Conservation (phyloP, 2,329 filamentous ascomycete genomes). For the Aspergillus tamarii region DNA sequence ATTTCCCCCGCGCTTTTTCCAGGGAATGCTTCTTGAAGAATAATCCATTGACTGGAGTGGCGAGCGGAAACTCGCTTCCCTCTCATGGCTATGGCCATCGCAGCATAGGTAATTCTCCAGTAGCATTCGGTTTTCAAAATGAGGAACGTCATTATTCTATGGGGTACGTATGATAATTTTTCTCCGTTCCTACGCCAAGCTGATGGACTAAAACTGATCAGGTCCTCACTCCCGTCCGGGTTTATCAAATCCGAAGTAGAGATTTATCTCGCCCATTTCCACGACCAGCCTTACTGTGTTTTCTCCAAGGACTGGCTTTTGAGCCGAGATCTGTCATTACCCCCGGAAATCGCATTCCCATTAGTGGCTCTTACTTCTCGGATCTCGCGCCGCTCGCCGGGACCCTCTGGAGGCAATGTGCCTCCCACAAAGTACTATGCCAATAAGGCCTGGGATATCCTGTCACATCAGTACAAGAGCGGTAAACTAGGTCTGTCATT, state of each 20-base stretch:
- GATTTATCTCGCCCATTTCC: constrained; percentile 25
- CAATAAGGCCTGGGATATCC: constrained; percentile 25
- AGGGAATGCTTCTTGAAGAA: constrained; percentile 19
- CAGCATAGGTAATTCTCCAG: background rate
- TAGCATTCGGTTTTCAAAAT: background rate
- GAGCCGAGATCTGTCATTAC: constrained; percentile 14
- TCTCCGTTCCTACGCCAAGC: background rate
- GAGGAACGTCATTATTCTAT: background rate
- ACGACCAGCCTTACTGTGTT: constrained; percentile 31
- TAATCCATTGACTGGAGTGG: constrained; percentile 1
- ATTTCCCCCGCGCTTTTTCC: background rate
- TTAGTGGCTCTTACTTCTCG: constrained; percentile 28
- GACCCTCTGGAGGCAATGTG: background rate
- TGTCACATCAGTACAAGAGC: constrained; percentile 22
- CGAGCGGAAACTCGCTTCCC: background rate
- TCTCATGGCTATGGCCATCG: background rate
- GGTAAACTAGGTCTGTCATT: constrained; percentile 23
- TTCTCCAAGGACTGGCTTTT: constrained; percentile 25
- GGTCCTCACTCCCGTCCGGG: background rate
- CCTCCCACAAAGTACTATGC: constrained; percentile 15
- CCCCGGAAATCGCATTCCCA: constrained; percentile 25
- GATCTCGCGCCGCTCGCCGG: constrained; percentile 17
- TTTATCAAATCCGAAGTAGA: constrained; percentile 25
- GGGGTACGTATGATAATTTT: background rate
- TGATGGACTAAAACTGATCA: background rate